These are phyloP conservation scores for Penicillium lagena DNA, from an alignment of 495 filamentous ascomycete species.

Conservation along the genomic window DNA sequence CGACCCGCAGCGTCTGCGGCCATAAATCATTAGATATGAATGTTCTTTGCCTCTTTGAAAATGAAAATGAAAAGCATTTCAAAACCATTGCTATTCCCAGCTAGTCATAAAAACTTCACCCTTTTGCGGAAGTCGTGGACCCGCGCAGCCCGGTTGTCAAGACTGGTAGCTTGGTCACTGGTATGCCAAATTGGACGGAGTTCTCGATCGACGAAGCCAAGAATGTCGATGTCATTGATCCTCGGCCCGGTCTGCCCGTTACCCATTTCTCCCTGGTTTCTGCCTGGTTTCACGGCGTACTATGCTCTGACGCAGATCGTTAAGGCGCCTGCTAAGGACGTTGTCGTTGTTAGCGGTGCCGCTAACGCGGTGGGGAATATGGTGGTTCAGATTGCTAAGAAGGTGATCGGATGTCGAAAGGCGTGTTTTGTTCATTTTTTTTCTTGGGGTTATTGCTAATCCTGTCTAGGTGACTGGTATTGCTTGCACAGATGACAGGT, in stretches of 20 bases:
- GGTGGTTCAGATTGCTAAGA: slow-evolving; percentile 48
- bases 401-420: slow-evolving; percentile 44
- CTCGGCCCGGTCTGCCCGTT: slow-evolving; percentile 24
- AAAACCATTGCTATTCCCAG: too few relatives aligned
- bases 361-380: slow-evolving; percentile 41
- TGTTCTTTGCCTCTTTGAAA: too few relatives aligned
- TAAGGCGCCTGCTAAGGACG: slow-evolving; percentile 25
- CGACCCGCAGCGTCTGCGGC: slow-evolving; percentile 75
- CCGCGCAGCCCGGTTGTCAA: slow-evolving; percentile 20
- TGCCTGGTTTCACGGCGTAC: slow-evolving; percentile 46
- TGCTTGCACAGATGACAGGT: slow-evolving; percentile 62
- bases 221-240: slow-evolving; percentile 18
- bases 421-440: slow-evolving; percentile 20
- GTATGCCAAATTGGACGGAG: slow-evolving; percentile 42
- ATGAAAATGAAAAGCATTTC: too few relatives aligned
- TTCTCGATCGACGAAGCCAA: slow-evolving; percentile 35
- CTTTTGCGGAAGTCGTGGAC: slow-evolving; percentile 29
- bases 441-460: slow-evolving; percentile 7
- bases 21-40: slow-evolving; percentile 33
- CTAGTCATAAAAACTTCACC: too few relatives aligned
- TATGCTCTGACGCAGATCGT: slow-evolving; percentile 41
- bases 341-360: slow-evolving; percentile 43
- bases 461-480: slow-evolving; percentile 44
- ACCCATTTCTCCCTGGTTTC: slow-evolving; percentile 45
- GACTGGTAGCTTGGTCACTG: slow-evolving; percentile 35